These are phyloP conservation scores for Betula pendula DNA, from an alignment of 306 rosid species.

Conservation along the genomic window DNA sequence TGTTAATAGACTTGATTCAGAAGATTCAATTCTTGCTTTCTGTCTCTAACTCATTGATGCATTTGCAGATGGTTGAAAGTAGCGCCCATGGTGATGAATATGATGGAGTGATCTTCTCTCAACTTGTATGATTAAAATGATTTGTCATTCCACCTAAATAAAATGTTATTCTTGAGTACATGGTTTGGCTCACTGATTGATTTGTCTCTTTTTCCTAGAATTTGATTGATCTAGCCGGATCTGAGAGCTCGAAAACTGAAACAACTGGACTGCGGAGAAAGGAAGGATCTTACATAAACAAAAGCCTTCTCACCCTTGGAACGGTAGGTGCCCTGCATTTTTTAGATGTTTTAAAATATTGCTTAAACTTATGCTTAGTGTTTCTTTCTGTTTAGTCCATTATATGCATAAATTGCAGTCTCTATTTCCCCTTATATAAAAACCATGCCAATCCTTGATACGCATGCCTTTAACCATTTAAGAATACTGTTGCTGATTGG, in stretches of 20 bases:
- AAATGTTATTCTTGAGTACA: conserved; percentile 8
- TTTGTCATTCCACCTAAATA: conserved; percentile 16
- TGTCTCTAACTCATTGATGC: conserved; percentile 26
- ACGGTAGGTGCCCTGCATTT: conserved; percentile 61
- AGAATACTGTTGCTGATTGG: not conserved
- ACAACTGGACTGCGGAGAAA: conserved; percentile 97
- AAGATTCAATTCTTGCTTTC: conserved; percentile 7
- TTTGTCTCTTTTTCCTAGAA: conserved; percentile 50
- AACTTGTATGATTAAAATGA: conserved; percentile 70
- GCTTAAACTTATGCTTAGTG: not conserved
- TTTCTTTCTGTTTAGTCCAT: not conserved
- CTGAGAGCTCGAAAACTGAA: conserved; percentile 99
- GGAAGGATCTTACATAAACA: conserved; percentile 98
- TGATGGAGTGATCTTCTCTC: conserved; percentile 98
- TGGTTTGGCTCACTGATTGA: conserved; percentile 7
- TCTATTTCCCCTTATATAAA: conserved; percentile 23
- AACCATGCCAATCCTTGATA: not conserved
- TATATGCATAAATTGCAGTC: conserved; percentile 5
- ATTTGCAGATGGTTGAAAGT: conserved; percentile 96
- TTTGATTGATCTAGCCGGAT: conserved; percentile 97
- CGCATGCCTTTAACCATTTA: not conserved
- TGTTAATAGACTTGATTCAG: not conserved
- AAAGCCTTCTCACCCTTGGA: conserved; percentile 98
- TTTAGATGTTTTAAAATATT: conserved; percentile 3
- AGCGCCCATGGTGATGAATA: conserved; percentile 96